A percentile compares a stretch with the other conserved stretches of the same genome.
Conservation (phyloP, 2,329 filamentous ascomycete species). For the Ceratocystiopsis minuta region DNA sequence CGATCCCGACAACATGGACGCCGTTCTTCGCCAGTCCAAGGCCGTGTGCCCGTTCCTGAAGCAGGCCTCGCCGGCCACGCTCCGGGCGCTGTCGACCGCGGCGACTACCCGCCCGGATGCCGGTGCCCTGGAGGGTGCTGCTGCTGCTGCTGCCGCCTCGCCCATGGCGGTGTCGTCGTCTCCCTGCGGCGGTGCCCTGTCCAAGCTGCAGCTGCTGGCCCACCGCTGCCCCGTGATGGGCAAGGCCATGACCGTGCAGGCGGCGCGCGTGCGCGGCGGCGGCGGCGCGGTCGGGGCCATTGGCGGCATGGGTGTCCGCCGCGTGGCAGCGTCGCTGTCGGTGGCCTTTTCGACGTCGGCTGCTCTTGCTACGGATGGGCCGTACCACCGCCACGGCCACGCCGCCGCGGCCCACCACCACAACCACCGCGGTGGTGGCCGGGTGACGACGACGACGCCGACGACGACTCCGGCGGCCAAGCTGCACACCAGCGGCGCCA, state of each 20-base stretch:
- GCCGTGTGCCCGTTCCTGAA: constrained; percentile 95
- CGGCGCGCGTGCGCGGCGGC: constrained; percentile 29
- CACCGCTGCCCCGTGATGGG: constrained; percentile 97
- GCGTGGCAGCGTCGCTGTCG: constrained; percentile 8
- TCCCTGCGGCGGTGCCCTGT: constrained; percentile 81
- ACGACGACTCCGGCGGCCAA: constrained; percentile 27
- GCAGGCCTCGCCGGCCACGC: constrained; percentile 77
- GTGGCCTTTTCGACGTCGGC: constrained; percentile 6
- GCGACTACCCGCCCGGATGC: constrained; percentile 31
- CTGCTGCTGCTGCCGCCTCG: neutral
- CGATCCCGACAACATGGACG: constrained; percentile 51
- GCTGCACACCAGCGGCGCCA: constrained; percentile 62
- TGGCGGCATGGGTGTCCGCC: constrained; percentile 6
- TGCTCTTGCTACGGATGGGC: neutral
- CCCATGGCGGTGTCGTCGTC: constrained; percentile 22
- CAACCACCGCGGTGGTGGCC: constrained; percentile 17
- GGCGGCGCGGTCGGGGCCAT: constrained; percentile 13
- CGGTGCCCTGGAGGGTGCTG: constrained; percentile 21
- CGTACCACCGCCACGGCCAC: neutral
- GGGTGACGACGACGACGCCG: constrained; percentile 28
- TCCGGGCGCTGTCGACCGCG: constrained; percentile 72
- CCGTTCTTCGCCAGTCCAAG: constrained; percentile 85
- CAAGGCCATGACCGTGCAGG: constrained; percentile 84
- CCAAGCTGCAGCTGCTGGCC: constrained; percentile 85
- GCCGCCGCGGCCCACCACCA: neutral